phyloP scores from a whole-genome alignment of 179 eudicot species.

The Silene noctiflora region DNA sequence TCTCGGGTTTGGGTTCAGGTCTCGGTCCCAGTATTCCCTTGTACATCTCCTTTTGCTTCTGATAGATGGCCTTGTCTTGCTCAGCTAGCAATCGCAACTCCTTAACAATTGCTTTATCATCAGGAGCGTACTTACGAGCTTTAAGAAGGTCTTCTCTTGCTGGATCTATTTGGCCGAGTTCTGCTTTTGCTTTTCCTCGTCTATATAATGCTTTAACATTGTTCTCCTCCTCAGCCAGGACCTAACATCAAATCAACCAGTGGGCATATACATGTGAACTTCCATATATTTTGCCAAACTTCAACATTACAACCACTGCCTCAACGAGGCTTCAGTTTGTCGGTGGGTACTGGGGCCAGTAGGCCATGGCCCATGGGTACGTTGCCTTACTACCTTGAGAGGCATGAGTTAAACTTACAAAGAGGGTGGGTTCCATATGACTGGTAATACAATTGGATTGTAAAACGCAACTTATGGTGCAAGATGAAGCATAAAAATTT shows the following conservation, averaged over 20 bases:
- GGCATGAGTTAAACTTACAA: too few species aligned
- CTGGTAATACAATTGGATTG: too few species aligned
- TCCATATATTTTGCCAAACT: too few species aligned
- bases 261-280: not conserved
- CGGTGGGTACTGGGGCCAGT: too few species aligned
- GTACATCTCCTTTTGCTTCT: constrained; percentile 92
- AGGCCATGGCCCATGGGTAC: too few species aligned
- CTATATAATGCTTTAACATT: constrained; percentile 86
- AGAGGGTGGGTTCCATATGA: too few species aligned
- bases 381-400: too few species aligned
- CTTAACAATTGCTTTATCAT: constrained; percentile 69
- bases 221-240: constrained; percentile 71
- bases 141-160: constrained; percentile 84
- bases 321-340: too few species aligned
- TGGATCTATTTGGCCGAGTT: constrained; percentile 93
- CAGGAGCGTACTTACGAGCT: constrained; percentile 77
- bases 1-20: constrained; percentile 71
- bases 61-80: constrained; percentile 82
- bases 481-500: too few species aligned
- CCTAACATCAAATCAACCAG: constrained; percentile 30
- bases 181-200: constrained; percentile 86
- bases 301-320: too few species aligned
- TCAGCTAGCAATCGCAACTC: constrained; percentile 73
- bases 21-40: constrained; percentile 85
- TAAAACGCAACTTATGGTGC: too few species aligned